Conservation (phyloP, 2,329 filamentous ascomycete genomes). For the Claviceps citrina region DNA sequence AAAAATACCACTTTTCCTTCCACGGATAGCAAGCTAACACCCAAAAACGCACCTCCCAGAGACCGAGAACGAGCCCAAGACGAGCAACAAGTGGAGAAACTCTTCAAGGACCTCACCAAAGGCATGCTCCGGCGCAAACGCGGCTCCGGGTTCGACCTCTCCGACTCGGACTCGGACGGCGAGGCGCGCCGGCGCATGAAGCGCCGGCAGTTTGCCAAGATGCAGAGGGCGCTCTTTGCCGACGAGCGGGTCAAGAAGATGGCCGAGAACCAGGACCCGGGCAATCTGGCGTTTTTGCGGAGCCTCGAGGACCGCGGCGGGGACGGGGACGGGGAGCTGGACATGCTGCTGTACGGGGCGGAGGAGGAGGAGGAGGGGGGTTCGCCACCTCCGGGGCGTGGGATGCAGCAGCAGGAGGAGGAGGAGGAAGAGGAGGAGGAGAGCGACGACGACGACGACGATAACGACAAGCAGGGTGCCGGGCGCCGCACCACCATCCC, state of each 20-base stretch:
- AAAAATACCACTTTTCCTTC: too few species aligned
- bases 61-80: constrained; percentile 67
- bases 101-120: constrained; percentile 85
- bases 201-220: constrained; percentile 74
- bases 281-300: constrained; percentile 77
- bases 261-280: constrained; percentile 73
- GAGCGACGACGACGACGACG: constrained; percentile 7
- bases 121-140: constrained; percentile 75
- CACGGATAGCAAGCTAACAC: too few species aligned
- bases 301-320: constrained; percentile 71
- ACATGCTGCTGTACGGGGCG: constrained; percentile 10
- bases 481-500: constrained; percentile 27
- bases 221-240: constrained; percentile 73
- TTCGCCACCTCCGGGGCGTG: too few species aligned
- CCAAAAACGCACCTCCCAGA: constrained; percentile 23
- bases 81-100: constrained; percentile 75
- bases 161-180: constrained; percentile 79
- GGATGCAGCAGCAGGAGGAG: too few species aligned
- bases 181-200: constrained; percentile 67
- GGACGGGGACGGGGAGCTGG: constrained; percentile 45
- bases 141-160: constrained; percentile 67
- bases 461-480: constrained; percentile 10
- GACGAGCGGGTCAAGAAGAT: constrained; percentile 88
- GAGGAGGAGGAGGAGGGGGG: too few species aligned
- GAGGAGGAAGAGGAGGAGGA: too few species aligned